Conservation (phyloP, 805 yeast genomes). For the Ascoidea asiatica region DNA sequence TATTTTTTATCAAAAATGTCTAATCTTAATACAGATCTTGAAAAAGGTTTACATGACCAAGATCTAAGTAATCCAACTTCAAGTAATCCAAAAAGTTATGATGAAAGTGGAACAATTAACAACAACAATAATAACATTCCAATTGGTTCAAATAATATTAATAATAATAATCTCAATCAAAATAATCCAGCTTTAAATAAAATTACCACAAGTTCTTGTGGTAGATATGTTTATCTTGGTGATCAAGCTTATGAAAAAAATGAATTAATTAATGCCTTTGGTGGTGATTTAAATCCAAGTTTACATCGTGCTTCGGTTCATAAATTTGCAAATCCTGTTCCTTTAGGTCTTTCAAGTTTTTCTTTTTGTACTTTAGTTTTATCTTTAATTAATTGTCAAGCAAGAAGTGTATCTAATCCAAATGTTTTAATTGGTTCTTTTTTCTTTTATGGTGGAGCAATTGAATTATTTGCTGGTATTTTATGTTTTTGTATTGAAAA, state of each 20-base stretch:
- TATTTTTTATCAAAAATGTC: too few relatives aligned
- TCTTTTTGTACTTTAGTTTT: constrained; percentile 49
- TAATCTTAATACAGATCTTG: too few relatives aligned
- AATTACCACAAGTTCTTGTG: constrained; percentile 16
- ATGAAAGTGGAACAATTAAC: too few relatives aligned
- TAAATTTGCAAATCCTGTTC: constrained; percentile 52
- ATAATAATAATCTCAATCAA: too few relatives aligned
- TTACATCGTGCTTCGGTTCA: constrained; percentile 31
- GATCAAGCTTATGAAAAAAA: constrained; percentile 23
- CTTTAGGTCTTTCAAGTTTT: constrained; percentile 47
- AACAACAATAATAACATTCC: too few relatives aligned
- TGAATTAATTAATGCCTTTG: constrained; percentile 45
- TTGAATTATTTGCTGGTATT: constrained; percentile 48
- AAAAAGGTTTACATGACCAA: too few relatives aligned
- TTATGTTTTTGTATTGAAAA: constrained; percentile 52
- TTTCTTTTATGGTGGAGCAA: constrained; percentile 47
- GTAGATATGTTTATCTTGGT: constrained; percentile 16
- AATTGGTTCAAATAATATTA: too few relatives aligned
- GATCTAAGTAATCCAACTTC: too few relatives aligned
- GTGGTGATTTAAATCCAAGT: constrained; percentile 37
- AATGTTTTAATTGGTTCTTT: constrained; percentile 44
- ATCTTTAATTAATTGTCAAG: constrained; percentile 38
- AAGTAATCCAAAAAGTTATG: too few relatives aligned
- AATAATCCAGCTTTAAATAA: too few relatives aligned
- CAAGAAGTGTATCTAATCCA: constrained; percentile 35